Percentiles rank a stretch among this genome's conserved stretches.
phyloP scores from a whole-genome alignment of 75 land plant genomes.

The Sequoia sempervirens region DNA sequence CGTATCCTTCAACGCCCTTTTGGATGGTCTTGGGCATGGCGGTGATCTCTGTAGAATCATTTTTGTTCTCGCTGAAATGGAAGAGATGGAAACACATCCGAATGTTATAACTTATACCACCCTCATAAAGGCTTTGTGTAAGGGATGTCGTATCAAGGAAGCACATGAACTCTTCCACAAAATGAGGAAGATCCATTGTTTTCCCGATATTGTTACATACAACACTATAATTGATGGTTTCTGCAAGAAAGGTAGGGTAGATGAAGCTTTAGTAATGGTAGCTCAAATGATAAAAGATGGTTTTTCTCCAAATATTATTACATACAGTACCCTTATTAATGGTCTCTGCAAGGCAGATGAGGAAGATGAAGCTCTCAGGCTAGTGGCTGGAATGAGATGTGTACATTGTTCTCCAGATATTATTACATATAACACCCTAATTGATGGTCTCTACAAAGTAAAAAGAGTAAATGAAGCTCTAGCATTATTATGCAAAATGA shows the following conservation, averaged over 20 bases:
- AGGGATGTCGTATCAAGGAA: background rate
- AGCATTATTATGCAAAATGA: background rate
- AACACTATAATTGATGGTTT: conserved; percentile 17
- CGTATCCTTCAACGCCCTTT: conserved; percentile 46
- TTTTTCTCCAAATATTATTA: conserved; percentile 37
- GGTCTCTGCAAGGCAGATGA: conserved; percentile 28
- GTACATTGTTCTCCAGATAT: background rate
- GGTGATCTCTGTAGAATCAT: background rate
- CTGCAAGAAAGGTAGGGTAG: conserved; percentile 11
- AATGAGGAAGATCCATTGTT: background rate
- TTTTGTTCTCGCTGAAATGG: background rate
- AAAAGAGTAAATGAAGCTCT: background rate
- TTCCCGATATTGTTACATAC: conserved; percentile 16
- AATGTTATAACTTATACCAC: conserved; percentile 19
- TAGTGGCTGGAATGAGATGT: background rate
- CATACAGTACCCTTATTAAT: conserved; percentile 52
- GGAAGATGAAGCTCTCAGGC: conserved; percentile 20
- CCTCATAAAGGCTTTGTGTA: conserved; percentile 16
- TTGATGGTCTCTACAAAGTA: conserved; percentile 4
- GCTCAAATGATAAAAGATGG: conserved; percentile 38
- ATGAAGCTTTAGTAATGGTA: conserved; percentile 30
- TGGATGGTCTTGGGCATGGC: conserved; percentile 10
- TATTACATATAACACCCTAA: conserved; percentile 6
- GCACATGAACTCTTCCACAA: conserved; percentile 10
- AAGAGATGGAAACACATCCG: conserved; percentile 1